phyloP scores from a whole-genome alignment of 1,139 yeast genomes.

The Scheffersomyces parashehatae region DNA sequence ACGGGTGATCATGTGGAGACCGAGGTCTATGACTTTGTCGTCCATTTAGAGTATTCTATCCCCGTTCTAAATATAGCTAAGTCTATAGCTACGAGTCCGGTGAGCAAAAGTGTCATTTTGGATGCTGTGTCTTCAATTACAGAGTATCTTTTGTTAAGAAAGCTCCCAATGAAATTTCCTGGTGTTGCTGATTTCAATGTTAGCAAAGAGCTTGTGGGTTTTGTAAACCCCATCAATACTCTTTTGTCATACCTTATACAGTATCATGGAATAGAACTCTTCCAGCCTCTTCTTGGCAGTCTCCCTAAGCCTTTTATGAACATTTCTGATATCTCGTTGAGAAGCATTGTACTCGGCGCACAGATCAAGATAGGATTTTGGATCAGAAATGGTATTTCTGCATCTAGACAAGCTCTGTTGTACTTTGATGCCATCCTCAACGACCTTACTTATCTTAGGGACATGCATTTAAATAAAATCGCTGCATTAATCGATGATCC shows the following conservation, averaged over 20 bases:
- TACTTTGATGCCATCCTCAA: slow-evolving; percentile 36
- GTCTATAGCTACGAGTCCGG: slow-evolving; percentile 38
- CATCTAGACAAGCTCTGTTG: slow-evolving; percentile 46
- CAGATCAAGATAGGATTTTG: slow-evolving; percentile 83
- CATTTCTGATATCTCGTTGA: slow-evolving; percentile 57
- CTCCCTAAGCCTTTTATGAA: slow-evolving; percentile 31
- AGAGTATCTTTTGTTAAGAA: slow-evolving; percentile 25
- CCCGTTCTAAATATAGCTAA: slow-evolving; percentile 49
- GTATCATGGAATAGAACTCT: slow-evolving; percentile 26
- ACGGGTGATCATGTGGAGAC: slow-evolving; percentile 68
- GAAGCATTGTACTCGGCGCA: slow-evolving; percentile 65
- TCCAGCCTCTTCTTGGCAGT: slow-evolving; percentile 15
- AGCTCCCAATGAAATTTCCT: slow-evolving; percentile 29
- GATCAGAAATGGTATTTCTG: slow-evolving; percentile 79
- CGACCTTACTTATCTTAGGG: slow-evolving; percentile 42
- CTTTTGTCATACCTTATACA: slow-evolving; percentile 47
- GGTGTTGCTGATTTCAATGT: slow-evolving; percentile 45
- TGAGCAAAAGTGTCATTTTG: slow-evolving; percentile 18
- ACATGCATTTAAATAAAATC: slow-evolving; percentile 59
- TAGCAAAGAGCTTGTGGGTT: slow-evolving; percentile 51
- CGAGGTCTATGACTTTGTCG: slow-evolving; percentile 52
- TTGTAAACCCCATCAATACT: slow-evolving; percentile 61
- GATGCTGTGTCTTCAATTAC: slow-evolving; percentile 21
- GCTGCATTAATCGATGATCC: slow-evolving; percentile 49
- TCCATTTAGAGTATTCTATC: slow-evolving; percentile 48